Evolutionary conservation across 495 filamentous ascomycete species (phyloP).

Genomic region (Hypoxylon crocopeplum): DNA sequence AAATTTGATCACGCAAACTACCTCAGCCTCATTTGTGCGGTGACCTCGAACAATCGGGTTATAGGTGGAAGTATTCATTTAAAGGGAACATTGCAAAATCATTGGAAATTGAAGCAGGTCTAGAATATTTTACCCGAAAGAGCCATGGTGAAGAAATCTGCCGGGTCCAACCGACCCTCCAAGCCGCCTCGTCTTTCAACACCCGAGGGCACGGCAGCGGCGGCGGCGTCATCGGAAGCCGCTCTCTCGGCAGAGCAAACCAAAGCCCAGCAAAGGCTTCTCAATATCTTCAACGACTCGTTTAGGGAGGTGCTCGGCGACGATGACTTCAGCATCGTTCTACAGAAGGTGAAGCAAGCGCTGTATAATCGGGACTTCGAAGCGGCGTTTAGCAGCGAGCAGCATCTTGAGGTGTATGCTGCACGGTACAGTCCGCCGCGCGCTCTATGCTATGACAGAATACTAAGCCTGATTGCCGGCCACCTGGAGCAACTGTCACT

Average conservation of each 20-base stretch:
- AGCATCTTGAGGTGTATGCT: constrained; percentile 79
- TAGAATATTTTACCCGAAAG: not conserved
- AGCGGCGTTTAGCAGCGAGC: constrained; percentile 73
- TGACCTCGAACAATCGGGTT: too few species aligned
- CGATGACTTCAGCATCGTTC: constrained; percentile 47
- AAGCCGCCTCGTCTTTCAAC: constrained; percentile 12
- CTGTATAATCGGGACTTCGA: constrained; percentile 86
- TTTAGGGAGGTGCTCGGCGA: constrained; percentile 57
- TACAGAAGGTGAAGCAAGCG: constrained; percentile 84
- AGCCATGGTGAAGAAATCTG: constrained; percentile 20
- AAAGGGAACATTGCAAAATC: too few species aligned
- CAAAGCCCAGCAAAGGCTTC: constrained; percentile 71
- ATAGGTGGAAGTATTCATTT: too few species aligned
- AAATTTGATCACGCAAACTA: too few species aligned
- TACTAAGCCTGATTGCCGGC: constrained; percentile 62
- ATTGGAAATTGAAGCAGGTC: too few species aligned
- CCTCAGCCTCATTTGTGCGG: too few species aligned
- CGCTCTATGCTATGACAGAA: constrained; percentile 75
- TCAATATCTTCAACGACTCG: constrained; percentile 76
- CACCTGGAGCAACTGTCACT: constrained; percentile 45
- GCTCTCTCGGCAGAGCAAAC: constrained; percentile 14
- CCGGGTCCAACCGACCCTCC: constrained; percentile 11
- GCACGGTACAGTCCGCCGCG: constrained; percentile 85
- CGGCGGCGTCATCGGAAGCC: not conserved
- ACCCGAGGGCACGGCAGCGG: not conserved